Evolutionary conservation across 768 basidiomycete genomes (phyloP).

Genomic region (Tubosaeta sp.): DNA sequence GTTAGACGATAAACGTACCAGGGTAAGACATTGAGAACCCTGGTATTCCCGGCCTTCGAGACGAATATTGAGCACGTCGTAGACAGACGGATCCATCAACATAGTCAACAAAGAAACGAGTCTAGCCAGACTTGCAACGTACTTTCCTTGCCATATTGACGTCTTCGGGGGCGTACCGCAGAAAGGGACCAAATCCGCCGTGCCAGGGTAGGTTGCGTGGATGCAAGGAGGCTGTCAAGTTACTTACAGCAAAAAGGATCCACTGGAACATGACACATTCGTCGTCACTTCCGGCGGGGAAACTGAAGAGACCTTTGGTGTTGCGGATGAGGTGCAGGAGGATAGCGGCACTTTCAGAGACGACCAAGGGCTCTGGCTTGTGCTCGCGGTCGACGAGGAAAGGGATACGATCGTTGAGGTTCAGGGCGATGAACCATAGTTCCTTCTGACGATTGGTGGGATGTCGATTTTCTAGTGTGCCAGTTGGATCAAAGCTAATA

Average conservation of each 20-base stretch:
- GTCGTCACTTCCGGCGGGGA: conserved; percentile 55
- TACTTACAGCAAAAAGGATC: conserved; percentile 78
- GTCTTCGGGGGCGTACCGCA: conserved; percentile 55
- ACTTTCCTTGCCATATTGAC: conserved; percentile 70
- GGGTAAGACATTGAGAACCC: conserved; percentile 57
- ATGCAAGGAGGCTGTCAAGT: background rate
- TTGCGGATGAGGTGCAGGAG: conserved; percentile 79
- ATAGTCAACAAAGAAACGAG: conserved; percentile 34
- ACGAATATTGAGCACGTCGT: conserved; percentile 76
- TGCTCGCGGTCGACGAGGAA: conserved; percentile 57
- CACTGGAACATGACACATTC: conserved; percentile 76
- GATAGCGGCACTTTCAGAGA: conserved; percentile 81
- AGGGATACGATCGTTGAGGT: conserved; percentile 74
- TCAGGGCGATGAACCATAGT: conserved; percentile 70
- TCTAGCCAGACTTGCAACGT: conserved; percentile 9
- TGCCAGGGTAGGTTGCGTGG: conserved; percentile 41
- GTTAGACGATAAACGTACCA: conserved; percentile 41
- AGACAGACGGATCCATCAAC: conserved; percentile 77
- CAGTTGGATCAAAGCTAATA: background rate
- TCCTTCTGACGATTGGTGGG: conserved; percentile 72
- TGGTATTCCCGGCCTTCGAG: conserved; percentile 68
- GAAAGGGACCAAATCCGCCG: conserved; percentile 78
- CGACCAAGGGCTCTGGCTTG: conserved; percentile 47
- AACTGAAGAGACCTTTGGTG: conserved; percentile 65
- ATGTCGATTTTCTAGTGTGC: conserved; percentile 51